Evolutionary conservation across 345 rosid genomes (phyloP).

Genomic region (Litchi chinensis): DNA sequence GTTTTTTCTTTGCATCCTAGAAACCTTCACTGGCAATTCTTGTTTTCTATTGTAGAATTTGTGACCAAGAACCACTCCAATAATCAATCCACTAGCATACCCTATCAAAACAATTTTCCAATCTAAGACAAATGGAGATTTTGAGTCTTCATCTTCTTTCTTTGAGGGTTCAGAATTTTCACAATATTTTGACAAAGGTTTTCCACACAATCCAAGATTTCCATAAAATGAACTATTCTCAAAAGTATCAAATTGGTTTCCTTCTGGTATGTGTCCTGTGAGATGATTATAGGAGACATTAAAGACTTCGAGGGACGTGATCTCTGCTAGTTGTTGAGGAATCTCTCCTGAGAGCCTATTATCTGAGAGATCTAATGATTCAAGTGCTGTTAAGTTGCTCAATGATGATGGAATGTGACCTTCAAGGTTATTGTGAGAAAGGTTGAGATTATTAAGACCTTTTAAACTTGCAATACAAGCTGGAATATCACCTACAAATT

Average conservation of each 20-base stretch:
- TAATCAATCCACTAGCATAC: background rate
- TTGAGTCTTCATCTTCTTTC: background rate
- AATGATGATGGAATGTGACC: slow-evolving; percentile 20
- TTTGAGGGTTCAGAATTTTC: background rate
- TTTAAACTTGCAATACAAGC: background rate
- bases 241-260: slow-evolving; percentile 25
- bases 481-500: slow-evolving; percentile 23
- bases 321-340: slow-evolving; percentile 21
- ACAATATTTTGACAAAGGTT: slow-evolving; percentile 21
- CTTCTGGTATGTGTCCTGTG: slow-evolving; percentile 28
- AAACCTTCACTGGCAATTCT: background rate
- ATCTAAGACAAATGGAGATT: background rate
- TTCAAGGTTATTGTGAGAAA: slow-evolving; percentile 28
- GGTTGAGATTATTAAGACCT: slow-evolving; percentile 5
- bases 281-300: slow-evolving; percentile 32
- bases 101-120: background rate
- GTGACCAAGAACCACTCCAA: background rate
- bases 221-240: slow-evolving; percentile 13
- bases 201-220: slow-evolving; percentile 31
- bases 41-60: too few species aligned
- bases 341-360: slow-evolving; percentile 25
- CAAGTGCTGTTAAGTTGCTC: background rate
- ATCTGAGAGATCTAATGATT: slow-evolving; percentile 29
- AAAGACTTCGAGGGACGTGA: slow-evolving; percentile 21
- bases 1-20: background rate